These are phyloP conservation scores for Alternaria sp. DNA, from an alignment of 2,329 filamentous ascomycete genomes.

Conservation along the genomic window DNA sequence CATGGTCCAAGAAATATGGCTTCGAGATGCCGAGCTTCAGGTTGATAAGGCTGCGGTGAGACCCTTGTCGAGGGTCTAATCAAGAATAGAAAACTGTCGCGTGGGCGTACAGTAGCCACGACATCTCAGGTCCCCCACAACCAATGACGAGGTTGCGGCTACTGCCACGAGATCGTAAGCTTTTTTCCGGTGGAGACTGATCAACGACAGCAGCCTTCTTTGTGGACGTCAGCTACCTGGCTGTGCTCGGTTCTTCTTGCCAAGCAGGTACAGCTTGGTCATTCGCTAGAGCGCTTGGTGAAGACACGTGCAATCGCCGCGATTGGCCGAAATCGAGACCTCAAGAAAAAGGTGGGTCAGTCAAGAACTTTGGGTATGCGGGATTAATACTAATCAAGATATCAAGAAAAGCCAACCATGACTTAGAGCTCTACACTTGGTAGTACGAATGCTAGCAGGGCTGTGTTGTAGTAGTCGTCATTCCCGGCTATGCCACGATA, in stretches of 20 bases:
- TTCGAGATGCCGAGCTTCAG: neutral
- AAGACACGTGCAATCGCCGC: constrained; percentile 17
- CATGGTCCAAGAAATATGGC: neutral
- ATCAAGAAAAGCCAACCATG: neutral
- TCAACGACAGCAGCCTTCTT: constrained; percentile 1
- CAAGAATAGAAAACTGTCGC: constrained; percentile 26
- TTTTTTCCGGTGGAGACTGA: neutral
- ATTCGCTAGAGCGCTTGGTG: constrained; percentile 28
- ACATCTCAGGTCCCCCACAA: neutral
- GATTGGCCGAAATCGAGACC: constrained; percentile 14
- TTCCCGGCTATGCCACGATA: constrained; percentile 22
- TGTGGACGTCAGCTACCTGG: constrained; percentile 33
- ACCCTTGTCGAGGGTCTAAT: neutral
- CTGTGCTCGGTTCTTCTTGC: constrained; percentile 30
- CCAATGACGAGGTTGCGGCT: constrained; percentile 11
- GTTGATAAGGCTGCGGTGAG: neutral
- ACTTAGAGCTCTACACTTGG: neutral
- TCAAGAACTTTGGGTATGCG: constrained; percentile 17
- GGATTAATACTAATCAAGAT: constrained; percentile 8
- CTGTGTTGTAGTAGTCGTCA: constrained; percentile 25
- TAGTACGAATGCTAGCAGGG: neutral
- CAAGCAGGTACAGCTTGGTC: constrained; percentile 24
- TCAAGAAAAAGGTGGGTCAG: constrained; percentile 19
- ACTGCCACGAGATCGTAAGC: neutral
- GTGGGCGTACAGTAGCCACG: constrained; percentile 2